Base-by-base conservation (phyloP, 768 basidiomycete genomes). In the Russula foetens region DNA sequence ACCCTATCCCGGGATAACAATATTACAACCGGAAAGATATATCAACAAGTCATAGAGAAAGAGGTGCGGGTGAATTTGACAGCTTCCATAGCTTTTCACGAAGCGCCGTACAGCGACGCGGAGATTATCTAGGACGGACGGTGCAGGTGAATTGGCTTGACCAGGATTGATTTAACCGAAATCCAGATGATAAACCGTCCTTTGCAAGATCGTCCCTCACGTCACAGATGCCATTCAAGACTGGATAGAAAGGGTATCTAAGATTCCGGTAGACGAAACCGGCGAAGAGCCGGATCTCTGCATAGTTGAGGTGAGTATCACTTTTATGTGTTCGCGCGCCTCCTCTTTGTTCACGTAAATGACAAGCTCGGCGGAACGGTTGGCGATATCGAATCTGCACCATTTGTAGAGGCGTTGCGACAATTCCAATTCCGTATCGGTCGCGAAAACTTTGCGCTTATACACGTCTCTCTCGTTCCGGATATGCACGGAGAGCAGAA, bases 381-480 rank as follows among this genome's bases (percentile, higher is more conserved):
- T 17, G 96, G 96, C 47, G 96, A 99, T 69, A 99, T 99, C 71
- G 96, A 99, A 69, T 97, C 93, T 7, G 95, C 95, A 3, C 96
- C 96, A 2, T 99, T 99, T 73, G 80, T 99, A 48, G 96, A 99
- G 73, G 96, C 96, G 0, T 94, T 99, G 89, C 86, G 96, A n/a
- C 96, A 99, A 72, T 99, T 99, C 80, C 96, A 99, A 71, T 98
- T 98, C 79, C 87, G 96, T 58, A 95, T 98, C 23, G 95, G 96
- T 19, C 83, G 89, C 70, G 91, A 93, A 60, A 98, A 98, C 75
- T 98, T 98, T 71, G 95, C 96, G 0, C 84, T 98, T 56, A 86
- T 98, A 61, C 95, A 98, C 67, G 96, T 99, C 50, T 95, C 92
- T 7, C 85, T 99, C 31, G 93, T 99, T n/a, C 96, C 96, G 19